These are phyloP conservation scores for Trichocomaceae sp. DNA, from an alignment of 2,329 filamentous ascomycete species.

Conservation along the genomic window DNA sequence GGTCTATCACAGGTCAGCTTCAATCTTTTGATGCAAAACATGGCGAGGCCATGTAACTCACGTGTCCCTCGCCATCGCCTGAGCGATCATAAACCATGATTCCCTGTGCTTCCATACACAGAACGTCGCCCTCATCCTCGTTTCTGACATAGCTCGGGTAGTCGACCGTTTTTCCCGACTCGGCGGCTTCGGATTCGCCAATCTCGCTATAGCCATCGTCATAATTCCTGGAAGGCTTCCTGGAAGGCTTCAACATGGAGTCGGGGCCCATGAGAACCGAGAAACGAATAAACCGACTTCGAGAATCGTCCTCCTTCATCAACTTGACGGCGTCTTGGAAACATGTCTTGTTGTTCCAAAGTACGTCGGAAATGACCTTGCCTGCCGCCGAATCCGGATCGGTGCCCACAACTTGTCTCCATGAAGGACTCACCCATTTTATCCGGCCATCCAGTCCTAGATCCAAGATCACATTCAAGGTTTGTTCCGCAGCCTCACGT, in stretches of 20 bases:
- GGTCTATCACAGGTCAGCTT: constrained; percentile 51
- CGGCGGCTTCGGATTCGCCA: constrained; percentile 1
- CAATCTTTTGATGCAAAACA: not conserved
- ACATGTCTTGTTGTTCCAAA: constrained; percentile 70
- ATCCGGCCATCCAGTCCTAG: constrained; percentile 83
- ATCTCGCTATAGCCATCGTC: constrained; percentile 1
- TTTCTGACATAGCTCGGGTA: constrained; percentile 24
- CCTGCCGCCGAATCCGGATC: constrained; percentile 65
- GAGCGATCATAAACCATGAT: constrained; percentile 95
- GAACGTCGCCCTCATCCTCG: constrained; percentile 42
- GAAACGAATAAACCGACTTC: constrained; percentile 84
- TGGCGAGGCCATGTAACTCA: constrained; percentile 46
- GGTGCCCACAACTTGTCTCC: constrained; percentile 87
- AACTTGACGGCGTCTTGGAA: constrained; percentile 80
- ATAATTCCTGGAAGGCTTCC: too few relatives aligned
- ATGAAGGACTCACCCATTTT: constrained; percentile 94
- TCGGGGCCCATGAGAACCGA: constrained; percentile 62
- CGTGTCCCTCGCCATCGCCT: constrained; percentile 81
- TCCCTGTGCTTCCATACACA: constrained; percentile 89
- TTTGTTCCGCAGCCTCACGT: constrained; percentile 92
- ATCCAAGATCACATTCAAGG: constrained; percentile 92
- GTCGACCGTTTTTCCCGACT: constrained; percentile 27
- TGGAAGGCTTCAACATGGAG: constrained; percentile 53
- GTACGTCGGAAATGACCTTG: constrained; percentile 69
- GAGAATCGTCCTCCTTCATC: constrained; percentile 87